Conservation (phyloP, 352 stramenopile genomes). For the Globisporangium emineosum region DNA sequence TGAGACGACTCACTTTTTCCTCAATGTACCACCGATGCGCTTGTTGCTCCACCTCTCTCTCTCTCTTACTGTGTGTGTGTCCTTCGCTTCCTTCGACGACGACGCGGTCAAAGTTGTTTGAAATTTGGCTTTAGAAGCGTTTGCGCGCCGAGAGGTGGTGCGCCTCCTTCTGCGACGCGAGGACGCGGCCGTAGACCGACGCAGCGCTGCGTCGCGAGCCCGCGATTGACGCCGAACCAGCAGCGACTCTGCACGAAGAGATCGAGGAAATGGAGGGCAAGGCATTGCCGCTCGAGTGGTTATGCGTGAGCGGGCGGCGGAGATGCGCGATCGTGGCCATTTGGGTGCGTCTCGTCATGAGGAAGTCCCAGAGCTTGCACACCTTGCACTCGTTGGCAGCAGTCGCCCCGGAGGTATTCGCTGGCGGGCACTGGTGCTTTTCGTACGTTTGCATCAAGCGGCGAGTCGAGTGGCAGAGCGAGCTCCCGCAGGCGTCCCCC, state of each 20-base stretch:
- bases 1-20: neutral
- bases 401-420: conserved; percentile 3
- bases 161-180: conserved; percentile 27
- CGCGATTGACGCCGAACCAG: neutral
- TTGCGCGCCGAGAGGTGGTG: conserved; percentile 19
- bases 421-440: conserved; percentile 50
- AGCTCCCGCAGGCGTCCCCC: conserved; percentile 55
- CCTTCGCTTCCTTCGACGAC: conserved; percentile 13
- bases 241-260: conserved; percentile 8
- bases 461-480: conserved; percentile 69
- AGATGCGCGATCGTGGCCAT: conserved; percentile 21
- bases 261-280: neutral
- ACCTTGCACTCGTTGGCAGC: conserved; percentile 55
- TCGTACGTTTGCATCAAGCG: conserved; percentile 63
- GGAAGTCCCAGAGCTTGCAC: conserved; percentile 74
- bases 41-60: neutral
- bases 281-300: neutral
- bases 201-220: conserved; percentile 17
- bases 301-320: conserved; percentile 14
- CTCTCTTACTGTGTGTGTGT: neutral
- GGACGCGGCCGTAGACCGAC: conserved; percentile 24
- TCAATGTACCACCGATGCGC: neutral
- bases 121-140: conserved; percentile 24
- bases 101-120: neutral
- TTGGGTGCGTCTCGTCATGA: conserved; percentile 30